Base-by-base conservation (phyloP, 2,329 filamentous ascomycete species). In the Penicillium sp. region DNA sequence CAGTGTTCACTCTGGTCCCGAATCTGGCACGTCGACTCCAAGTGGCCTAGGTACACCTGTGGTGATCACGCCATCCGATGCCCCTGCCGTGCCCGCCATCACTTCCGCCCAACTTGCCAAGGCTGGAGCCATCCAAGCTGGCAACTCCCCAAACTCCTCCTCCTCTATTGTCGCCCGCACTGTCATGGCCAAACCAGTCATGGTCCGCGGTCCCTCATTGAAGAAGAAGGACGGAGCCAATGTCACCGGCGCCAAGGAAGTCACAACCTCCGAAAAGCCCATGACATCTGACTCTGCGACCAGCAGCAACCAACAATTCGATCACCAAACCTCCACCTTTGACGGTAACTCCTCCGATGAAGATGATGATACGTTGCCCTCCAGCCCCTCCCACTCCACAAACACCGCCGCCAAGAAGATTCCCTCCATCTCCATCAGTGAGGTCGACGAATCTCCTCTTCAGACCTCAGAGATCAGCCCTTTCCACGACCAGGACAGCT, bases 51-150 rank as follows among this genome's bases (percentile, higher is more conserved):
- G 33, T 6, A 45, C 47, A 2, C 75, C 70, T 3, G 57, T 64
- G 14, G 55, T 61, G 40, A 69, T 77, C 12, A 62, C 69, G 1
- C 65, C 67, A 3, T 61, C 63, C 8, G 69, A 74, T 51, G 80
- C 88, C 18, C 90, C 90, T 3, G 89, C 90, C 0, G 87, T 93
- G 6, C 89, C 89, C 6, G 78, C 79, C 54, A 86, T 94, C 64
- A 86, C 92, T 66, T 61, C 70, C 12, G 69, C 74, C 4, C 75
- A 76, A 52, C 63, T 77, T 6, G 70, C 72, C 52, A 76, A 73
- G 56, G 73, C 74, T 9, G 70, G 70, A 12, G 66, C 67, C 12
- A 56, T 72, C 23, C 46, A 25, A 49, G 22, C 63, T 68, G n/a
- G 9, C 26, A 9, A 27, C 40, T 15, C 37, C 12, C 29, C 37